Evolutionary conservation across 192 early-diverging fungal genomes (phyloP).

Genomic region (Coemansia aciculifera): DNA sequence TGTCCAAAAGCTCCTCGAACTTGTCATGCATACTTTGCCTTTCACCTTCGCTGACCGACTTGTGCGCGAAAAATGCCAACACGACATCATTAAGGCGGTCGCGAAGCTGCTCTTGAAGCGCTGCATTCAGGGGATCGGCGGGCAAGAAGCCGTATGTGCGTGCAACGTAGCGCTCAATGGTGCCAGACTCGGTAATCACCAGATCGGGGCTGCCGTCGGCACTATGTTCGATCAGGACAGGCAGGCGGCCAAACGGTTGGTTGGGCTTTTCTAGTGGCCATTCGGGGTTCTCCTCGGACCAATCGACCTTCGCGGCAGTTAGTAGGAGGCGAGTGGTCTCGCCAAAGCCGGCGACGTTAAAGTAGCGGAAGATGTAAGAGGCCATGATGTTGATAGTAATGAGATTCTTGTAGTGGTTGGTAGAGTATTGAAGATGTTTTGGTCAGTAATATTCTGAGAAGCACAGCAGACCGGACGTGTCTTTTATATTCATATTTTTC

Average conservation of each 20-base stretch:
- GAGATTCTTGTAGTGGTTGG: not conserved
- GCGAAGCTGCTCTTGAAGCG: slow-evolving; percentile 25
- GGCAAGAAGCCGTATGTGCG: slow-evolving; percentile 53
- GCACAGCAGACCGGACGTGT: not conserved
- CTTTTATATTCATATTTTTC: not conserved
- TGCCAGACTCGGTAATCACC: slow-evolving; percentile 42
- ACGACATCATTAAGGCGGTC: slow-evolving; percentile 13
- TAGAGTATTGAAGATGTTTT: not conserved
- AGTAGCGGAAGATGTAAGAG: slow-evolving; percentile 37
- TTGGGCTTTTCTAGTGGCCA: slow-evolving; percentile 35
- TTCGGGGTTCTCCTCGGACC: slow-evolving; percentile 30
- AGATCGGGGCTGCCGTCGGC: slow-evolving; percentile 23
- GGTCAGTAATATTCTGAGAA: not conserved
- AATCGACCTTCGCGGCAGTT: slow-evolving; percentile 39
- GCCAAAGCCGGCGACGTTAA: slow-evolving; percentile 20
- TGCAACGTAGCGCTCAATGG: slow-evolving; percentile 59
- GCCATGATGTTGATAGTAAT: not conserved
- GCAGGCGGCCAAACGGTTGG: slow-evolving; percentile 38
- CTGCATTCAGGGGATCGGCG: slow-evolving; percentile 27
- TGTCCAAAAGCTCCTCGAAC: slow-evolving; percentile 25
- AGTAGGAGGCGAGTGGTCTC: slow-evolving; percentile 42
- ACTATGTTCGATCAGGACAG: slow-evolving; percentile 30
- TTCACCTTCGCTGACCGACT: not conserved
- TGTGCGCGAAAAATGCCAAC: not conserved
- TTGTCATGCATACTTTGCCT: not conserved